phyloP scores from a whole-genome alignment of 176 grass and related monocot species.

The Ensete ventricosum region DNA sequence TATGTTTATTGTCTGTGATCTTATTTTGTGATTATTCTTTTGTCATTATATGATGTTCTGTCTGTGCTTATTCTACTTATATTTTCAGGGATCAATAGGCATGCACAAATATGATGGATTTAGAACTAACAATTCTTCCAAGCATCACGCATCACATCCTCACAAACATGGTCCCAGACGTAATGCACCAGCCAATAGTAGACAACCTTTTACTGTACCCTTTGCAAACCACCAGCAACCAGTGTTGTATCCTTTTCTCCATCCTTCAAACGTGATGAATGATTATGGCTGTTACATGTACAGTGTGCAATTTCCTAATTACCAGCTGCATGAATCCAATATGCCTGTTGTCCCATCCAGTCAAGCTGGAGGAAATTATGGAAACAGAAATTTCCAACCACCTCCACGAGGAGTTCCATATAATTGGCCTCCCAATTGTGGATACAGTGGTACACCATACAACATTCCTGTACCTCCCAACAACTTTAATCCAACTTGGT shows the following conservation, averaged over 20 bases:
- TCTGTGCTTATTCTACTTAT: not conserved
- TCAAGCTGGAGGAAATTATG: constrained; percentile 44
- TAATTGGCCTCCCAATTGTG: constrained; percentile 37
- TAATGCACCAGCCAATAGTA: constrained; percentile 35
- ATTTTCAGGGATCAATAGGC: constrained; percentile 32
- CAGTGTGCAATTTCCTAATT: constrained; percentile 32
- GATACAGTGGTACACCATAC: constrained; percentile 39
- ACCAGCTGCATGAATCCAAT: constrained; percentile 29
- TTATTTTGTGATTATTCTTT: not conserved
- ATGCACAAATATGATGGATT: constrained; percentile 51
- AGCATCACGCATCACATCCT: constrained; percentile 30
- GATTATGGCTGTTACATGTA: constrained; percentile 49
- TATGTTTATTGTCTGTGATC: not conserved
- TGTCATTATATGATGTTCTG: constrained; percentile 4
- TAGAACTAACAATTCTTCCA: constrained; percentile 34
- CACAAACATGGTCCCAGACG: constrained; percentile 61
- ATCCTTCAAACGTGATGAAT: constrained; percentile 37
- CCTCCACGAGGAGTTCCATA: constrained; percentile 43
- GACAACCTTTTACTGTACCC: constrained; percentile 39
- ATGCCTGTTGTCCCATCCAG: constrained; percentile 31
- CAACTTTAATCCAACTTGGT: constrained; percentile 43
- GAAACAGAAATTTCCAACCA: constrained; percentile 34
- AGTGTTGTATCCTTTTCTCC: constrained; percentile 51
- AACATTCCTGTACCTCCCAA: constrained; percentile 31
- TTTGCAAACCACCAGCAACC: constrained; percentile 54